Conservation (phyloP, 805 yeast genomes). For the Wickerhamiella qilinensis region DNA sequence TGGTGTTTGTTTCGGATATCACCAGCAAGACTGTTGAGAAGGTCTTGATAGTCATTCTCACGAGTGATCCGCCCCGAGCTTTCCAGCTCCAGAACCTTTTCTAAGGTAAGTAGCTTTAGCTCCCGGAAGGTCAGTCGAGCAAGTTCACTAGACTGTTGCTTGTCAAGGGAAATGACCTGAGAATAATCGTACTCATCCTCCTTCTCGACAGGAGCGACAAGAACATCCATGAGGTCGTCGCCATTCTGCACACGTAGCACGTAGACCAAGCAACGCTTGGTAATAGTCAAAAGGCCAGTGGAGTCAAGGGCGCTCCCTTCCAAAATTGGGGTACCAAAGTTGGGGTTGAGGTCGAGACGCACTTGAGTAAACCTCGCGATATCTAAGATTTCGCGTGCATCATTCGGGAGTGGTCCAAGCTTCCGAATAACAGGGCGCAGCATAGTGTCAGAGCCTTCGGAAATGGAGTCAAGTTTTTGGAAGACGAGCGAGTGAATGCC, state of each 20-base stretch:
- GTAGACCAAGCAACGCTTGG: conserved; percentile 67
- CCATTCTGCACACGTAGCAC: conserved; percentile 69
- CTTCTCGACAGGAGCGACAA: conserved; percentile 49
- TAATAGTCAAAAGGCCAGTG: conserved; percentile 48
- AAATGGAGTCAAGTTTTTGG: conserved; percentile 13
- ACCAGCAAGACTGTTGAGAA: conserved; percentile 67
- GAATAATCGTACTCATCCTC: conserved; percentile 39
- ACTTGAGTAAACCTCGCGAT: conserved; percentile 36
- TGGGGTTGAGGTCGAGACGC: conserved; percentile 44
- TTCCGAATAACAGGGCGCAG: conserved; percentile 30
- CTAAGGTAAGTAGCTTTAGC: conserved; percentile 60
- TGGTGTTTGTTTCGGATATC: conserved; percentile 51
- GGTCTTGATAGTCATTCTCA: conserved; percentile 54
- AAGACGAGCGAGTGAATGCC: conserved; percentile 24
- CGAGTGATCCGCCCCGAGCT: conserved; percentile 46
- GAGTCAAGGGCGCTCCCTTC: conserved; percentile 16
- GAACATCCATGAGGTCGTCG: conserved; percentile 46
- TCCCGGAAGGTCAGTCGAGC: conserved; percentile 40
- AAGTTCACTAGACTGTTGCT: conserved; percentile 15
- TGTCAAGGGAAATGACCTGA: conserved; percentile 11
- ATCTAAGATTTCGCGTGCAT: conserved; percentile 31
- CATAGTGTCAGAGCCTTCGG: conserved; percentile 31
- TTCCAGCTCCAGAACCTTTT: conserved; percentile 63
- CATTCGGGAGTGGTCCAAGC: conserved; percentile 27
- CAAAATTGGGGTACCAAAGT: conserved; percentile 24